A percentile compares a stretch with the other conserved stretches of the same genome.
These are phyloP conservation scores for Diaporthe helianthi DNA, from an alignment of 2,329 filamentous ascomycete genomes.

Conservation along the genomic window DNA sequence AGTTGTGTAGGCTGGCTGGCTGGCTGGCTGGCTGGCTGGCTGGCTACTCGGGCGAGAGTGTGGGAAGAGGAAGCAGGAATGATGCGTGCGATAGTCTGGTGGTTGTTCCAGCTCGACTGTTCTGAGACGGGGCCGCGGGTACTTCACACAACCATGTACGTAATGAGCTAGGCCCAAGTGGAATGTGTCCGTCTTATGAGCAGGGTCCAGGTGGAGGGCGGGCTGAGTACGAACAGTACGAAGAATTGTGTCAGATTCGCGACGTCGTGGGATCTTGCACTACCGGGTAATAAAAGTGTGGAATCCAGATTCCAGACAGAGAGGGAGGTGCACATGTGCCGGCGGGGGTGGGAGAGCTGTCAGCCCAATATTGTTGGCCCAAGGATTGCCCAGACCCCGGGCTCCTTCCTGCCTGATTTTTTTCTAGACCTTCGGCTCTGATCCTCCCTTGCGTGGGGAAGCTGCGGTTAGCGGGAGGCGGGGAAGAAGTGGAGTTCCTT, in stretches of 20 bases:
- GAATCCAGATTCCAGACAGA: background rate
- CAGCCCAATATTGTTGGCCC: conserved; percentile 23
- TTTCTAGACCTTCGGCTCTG: conserved; percentile 20
- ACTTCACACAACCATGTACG: background rate
- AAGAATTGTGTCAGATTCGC: conserved; percentile 8
- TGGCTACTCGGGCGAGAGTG: background rate
- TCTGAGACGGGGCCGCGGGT: background rate
- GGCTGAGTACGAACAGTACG: background rate
- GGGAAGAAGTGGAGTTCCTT: conserved; percentile 6
- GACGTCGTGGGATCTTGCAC: background rate
- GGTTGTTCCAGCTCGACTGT: conserved; percentile 17
- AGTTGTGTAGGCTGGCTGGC: background rate
- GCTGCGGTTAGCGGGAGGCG: background rate
- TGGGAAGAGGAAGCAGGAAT: background rate
- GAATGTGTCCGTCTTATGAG: conserved; percentile 19
- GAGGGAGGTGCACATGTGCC: background rate
- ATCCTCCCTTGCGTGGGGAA: conserved; percentile 15
- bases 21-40: too few relatives aligned
- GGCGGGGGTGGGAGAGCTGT: conserved; percentile 7
- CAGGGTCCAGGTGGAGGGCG: background rate
- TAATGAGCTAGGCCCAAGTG: conserved; percentile 9
- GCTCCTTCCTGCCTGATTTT: background rate
- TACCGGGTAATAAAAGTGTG: background rate
- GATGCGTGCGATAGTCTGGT: background rate
- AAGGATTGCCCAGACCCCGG: background rate